Evolutionary conservation across 257 asterid species (phyloP).

Genomic region (Osmanthus fragrans): DNA sequence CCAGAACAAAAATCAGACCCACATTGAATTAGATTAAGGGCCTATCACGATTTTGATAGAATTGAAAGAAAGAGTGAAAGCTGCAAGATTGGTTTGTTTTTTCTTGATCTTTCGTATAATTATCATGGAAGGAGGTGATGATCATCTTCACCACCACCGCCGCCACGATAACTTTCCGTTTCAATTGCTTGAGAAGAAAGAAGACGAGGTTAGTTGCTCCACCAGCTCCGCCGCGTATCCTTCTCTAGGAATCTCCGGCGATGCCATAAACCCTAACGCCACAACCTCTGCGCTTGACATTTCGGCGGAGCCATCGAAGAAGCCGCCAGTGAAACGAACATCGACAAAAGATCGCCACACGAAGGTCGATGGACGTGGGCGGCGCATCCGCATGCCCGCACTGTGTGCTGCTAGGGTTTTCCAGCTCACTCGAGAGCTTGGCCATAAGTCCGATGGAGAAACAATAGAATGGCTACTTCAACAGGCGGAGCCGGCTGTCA

Average conservation of each 20-base stretch:
- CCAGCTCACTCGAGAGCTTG: slow-evolving; percentile 88
- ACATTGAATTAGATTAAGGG: slow-evolving; percentile 31
- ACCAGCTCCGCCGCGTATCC: slow-evolving; percentile 37
- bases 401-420: slow-evolving; percentile 97
- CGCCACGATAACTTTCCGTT: slow-evolving; percentile 72
- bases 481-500: slow-evolving; percentile 91
- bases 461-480: slow-evolving; percentile 91
- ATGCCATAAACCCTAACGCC: slow-evolving; percentile 41
- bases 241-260: slow-evolving; percentile 36
- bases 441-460: slow-evolving; percentile 93
- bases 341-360: slow-evolving; percentile 95
- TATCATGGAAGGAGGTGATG: slow-evolving; percentile 72
- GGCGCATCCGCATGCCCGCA: slow-evolving; percentile 97
- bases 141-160: slow-evolving; percentile 50
- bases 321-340: slow-evolving; percentile 69
- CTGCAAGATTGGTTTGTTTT: background rate
- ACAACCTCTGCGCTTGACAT: slow-evolving; percentile 39
- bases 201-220: slow-evolving; percentile 34
- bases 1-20: slow-evolving; percentile 28
- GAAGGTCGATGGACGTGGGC: slow-evolving; percentile 87
- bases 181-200: slow-evolving; percentile 83
- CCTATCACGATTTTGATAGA: slow-evolving; percentile 4
- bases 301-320: slow-evolving; percentile 58
- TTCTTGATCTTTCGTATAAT: slow-evolving; percentile 3
- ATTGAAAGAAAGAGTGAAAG: background rate